Conservation (phyloP, 2,329 filamentous ascomycete species). For the Penicillium sp. region DNA sequence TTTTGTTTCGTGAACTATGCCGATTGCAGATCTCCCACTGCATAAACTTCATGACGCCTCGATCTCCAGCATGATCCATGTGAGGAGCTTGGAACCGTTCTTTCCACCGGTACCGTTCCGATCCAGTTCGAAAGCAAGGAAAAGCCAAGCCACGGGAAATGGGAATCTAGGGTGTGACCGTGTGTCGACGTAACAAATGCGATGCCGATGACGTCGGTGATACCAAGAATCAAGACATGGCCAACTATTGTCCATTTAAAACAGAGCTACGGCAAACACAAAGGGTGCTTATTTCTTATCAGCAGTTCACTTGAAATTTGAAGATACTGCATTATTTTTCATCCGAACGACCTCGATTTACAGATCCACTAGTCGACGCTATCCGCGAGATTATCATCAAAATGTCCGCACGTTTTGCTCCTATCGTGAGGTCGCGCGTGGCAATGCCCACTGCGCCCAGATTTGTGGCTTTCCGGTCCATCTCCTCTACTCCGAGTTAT, state of each 20-base stretch:
- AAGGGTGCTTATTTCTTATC: background rate
- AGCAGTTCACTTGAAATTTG: background rate
- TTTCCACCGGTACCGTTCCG: background rate
- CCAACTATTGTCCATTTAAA: constrained; percentile 12
- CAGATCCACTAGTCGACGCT: background rate
- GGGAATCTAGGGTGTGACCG: constrained; percentile 14
- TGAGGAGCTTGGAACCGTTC: background rate
- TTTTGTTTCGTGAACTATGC: too few species aligned
- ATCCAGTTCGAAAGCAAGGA: background rate
- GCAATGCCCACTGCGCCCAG: constrained; percentile 14
- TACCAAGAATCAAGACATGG: constrained; percentile 7
- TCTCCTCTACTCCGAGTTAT: constrained; percentile 53
- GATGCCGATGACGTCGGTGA: constrained; percentile 21
- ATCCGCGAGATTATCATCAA: background rate
- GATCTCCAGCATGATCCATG: background rate
- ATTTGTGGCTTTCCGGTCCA: constrained; percentile 29
- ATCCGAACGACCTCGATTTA: background rate
- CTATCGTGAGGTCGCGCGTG: constrained; percentile 23
- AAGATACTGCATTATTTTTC: background rate
- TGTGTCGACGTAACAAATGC: constrained; percentile 27
- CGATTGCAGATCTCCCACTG: background rate
- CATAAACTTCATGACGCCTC: background rate
- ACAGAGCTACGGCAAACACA: background rate
- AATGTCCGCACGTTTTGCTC: constrained; percentile 31
- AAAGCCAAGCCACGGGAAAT: background rate